Evolutionary conservation across 768 basidiomycete genomes (phyloP).

Genomic region (Lentinula lateritia): DNA sequence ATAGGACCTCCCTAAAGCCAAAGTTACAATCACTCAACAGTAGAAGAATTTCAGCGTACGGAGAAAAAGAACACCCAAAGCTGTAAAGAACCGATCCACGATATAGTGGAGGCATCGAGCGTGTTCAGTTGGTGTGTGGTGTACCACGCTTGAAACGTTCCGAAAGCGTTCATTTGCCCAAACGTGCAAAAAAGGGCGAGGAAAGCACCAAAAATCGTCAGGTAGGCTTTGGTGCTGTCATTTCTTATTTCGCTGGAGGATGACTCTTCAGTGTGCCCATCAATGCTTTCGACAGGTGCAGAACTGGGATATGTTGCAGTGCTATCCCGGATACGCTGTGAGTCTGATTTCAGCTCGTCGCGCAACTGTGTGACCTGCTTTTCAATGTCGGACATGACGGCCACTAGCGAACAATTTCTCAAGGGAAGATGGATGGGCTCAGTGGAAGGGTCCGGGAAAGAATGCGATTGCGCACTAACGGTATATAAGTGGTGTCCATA

Average conservation of each 20-base stretch:
- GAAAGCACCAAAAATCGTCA: conserved; percentile 61
- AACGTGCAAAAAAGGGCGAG: conserved; percentile 65
- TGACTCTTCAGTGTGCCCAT: neutral
- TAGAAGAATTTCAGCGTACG: conserved; percentile 28
- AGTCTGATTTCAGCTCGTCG: neutral
- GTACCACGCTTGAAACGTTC: conserved; percentile 70
- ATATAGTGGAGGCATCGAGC: conserved; percentile 49
- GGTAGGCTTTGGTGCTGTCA: conserved; percentile 22
- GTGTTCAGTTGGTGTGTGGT: conserved; percentile 49
- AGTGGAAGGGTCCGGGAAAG: neutral
- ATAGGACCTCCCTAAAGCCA: conserved; percentile 50
- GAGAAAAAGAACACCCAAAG: conserved; percentile 67
- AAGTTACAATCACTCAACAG: neutral
- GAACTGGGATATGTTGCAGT: neutral
- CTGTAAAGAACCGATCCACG: conserved; percentile 70
- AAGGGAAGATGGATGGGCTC: neutral
- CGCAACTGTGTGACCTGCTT: neutral
- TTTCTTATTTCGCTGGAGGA: neutral
- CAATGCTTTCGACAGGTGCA: neutral
- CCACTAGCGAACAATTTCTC: neutral
- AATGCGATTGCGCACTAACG: neutral
- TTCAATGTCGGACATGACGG: neutral
- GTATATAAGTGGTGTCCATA: neutral
- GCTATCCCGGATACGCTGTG: conserved; percentile 1
- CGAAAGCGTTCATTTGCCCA: conserved; percentile 68